phyloP scores from a whole-genome alignment of 805 yeast genomes.

The Candida nanaspora region DNA sequence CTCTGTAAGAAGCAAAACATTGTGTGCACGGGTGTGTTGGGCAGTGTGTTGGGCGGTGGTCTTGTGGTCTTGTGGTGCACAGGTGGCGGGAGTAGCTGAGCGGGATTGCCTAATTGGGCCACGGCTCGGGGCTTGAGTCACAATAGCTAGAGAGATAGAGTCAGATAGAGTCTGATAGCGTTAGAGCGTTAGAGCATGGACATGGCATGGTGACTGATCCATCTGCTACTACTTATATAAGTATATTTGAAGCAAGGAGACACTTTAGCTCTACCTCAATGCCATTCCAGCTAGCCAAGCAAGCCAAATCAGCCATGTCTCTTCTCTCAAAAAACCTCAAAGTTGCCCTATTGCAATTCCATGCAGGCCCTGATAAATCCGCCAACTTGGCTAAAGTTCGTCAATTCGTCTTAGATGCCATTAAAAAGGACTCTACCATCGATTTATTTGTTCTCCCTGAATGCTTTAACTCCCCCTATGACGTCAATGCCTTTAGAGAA shows the following conservation, averaged over 20 bases:
- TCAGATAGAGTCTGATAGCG: too few species aligned
- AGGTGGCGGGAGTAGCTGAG: too few species aligned
- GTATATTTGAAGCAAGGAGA: neutral
- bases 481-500: slow-evolving; percentile 76
- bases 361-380: slow-evolving; percentile 74
- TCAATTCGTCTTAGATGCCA: slow-evolving; percentile 56
- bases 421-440: slow-evolving; percentile 41
- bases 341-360: slow-evolving; percentile 79
- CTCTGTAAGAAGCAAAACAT: too few species aligned
- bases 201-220: too few species aligned
- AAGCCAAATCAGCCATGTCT: slow-evolving; percentile 9
- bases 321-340: slow-evolving; percentile 51
- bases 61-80: too few species aligned
- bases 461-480: slow-evolving; percentile 93
- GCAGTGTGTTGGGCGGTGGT: too few species aligned
- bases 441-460: slow-evolving; percentile 87
- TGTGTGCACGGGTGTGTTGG: too few species aligned
- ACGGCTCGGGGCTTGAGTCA: too few species aligned
- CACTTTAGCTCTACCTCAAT: neutral
- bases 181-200: too few species aligned
- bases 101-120: too few species aligned
- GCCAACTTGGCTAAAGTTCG: slow-evolving; percentile 69
- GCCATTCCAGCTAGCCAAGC: neutral
- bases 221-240: too few species aligned
- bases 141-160: too few species aligned